phyloP scores from a whole-genome alignment of 2,329 filamentous ascomycete species.

The Diaporthe citri region DNA sequence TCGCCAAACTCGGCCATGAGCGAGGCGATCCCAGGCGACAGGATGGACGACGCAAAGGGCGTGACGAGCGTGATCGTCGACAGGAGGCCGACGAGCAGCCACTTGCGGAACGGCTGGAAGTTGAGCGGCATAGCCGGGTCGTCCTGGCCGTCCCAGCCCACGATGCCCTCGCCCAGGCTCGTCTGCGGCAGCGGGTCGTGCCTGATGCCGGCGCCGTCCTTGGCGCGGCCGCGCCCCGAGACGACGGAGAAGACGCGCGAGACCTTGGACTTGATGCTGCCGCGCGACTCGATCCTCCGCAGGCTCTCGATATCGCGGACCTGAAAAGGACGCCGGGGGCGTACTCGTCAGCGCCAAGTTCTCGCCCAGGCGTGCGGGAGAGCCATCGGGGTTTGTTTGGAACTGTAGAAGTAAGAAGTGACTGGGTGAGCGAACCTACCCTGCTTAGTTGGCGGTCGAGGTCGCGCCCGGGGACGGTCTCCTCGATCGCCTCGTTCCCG shows the following conservation, averaged over 20 bases:
- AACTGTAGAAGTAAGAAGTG: not conserved
- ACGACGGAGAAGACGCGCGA: slow-evolving; percentile 47
- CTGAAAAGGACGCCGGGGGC: slow-evolving; percentile 20
- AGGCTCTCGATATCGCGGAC: slow-evolving; percentile 40
- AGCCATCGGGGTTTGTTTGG: not conserved
- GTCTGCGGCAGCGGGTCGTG: slow-evolving; percentile 58
- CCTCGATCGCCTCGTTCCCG: slow-evolving; percentile 49
- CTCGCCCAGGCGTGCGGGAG: not conserved
- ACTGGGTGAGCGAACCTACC: slow-evolving; percentile 36
- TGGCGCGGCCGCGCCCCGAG: slow-evolving; percentile 44
- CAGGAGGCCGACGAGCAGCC: slow-evolving; percentile 67
- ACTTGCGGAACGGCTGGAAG: slow-evolving; percentile 67
- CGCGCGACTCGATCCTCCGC: slow-evolving; percentile 41
- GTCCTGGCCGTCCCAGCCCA: slow-evolving; percentile 71
- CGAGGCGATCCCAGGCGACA: slow-evolving; percentile 61
- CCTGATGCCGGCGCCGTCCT: slow-evolving; percentile 47
- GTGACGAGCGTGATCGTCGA: slow-evolving; percentile 74
- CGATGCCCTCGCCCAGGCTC: slow-evolving; percentile 65
- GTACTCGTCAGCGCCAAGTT: not conserved
- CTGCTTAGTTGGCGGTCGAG: slow-evolving; percentile 47
- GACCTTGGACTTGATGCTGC: slow-evolving; percentile 44
- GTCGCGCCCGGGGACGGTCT: slow-evolving; percentile 45
- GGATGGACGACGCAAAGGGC: slow-evolving; percentile 73
- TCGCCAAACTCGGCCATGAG: slow-evolving; percentile 61
- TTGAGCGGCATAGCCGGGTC: slow-evolving; percentile 72